Percentiles rank a stretch among this genome's conserved stretches.
These are phyloP conservation scores for Acanthamoeba rhysodes DNA, from an alignment of 208 protist genomes.

Conservation along the genomic window DNA sequence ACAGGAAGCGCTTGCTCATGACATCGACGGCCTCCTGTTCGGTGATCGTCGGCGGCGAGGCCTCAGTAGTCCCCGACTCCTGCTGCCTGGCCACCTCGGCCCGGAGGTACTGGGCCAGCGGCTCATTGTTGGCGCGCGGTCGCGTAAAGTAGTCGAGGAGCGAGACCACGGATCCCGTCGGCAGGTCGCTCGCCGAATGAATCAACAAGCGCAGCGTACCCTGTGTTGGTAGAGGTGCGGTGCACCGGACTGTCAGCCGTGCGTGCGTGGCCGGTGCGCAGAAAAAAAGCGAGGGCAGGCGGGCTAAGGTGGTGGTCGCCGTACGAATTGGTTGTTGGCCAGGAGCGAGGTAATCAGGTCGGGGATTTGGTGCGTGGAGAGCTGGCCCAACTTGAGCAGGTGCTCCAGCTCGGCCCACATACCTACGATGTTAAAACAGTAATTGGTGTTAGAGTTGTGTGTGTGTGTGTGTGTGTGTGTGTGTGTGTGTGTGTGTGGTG, in stretches of 20 bases:
- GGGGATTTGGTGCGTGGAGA: background rate
- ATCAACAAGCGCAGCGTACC: background rate
- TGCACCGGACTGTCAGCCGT: too few species aligned
- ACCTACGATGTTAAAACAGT: background rate
- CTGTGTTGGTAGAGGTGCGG: background rate
- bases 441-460: background rate
- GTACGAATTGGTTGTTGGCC: background rate
- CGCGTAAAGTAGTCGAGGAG: constrained; percentile 27
- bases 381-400: constrained; percentile 5
- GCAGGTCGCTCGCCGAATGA: background rate
- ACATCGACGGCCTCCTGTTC: background rate
- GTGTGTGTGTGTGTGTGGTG: background rate
- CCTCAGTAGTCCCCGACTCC: background rate
- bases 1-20: constrained; percentile 36
- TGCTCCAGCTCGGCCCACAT: background rate
- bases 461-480: too few species aligned
- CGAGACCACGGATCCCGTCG: background rate
- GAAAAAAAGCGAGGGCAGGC: background rate
- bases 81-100: background rate
- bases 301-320: background rate
- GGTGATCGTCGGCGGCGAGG: background rate
- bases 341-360: background rate
- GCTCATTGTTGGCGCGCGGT: background rate
- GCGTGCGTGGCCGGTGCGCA: background rate
- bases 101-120: background rate